Evolutionary conservation across 345 rosid species (phyloP), one percentile per base, ranked within the genome.

Genomic region (Turritis glabra): DNA sequence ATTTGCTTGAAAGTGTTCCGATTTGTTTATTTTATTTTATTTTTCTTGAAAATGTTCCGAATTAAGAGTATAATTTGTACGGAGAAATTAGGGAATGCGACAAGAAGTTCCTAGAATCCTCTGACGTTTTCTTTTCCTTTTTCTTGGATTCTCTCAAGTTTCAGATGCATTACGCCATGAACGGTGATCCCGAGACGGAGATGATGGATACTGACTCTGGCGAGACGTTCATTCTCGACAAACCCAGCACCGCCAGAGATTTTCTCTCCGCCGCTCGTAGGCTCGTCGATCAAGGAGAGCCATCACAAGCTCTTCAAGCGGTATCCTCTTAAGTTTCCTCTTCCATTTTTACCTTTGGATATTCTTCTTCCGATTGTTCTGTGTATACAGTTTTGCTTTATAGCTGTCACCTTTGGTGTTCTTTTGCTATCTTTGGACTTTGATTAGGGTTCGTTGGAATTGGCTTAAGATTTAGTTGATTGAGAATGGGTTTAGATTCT

Each of bases 221-320:
- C 2, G 61, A 79, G 4, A 29, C 72, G 21, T 10, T 51, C 27
- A 71, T 38, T 23, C 77, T 52, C 43, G 69, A 51, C 46, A 77
- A 80, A 5, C 65, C 66, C 37, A 74, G 48, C 51, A 66, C 41
- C 73, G 82, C 69, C 0, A 79, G 70, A 67, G 89, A 86, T 75
- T 71, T 90, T 18, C 87, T 92, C 69, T 19, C 87, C 40, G 75
- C 80, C 66, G 98, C 98, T 65, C 92, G 91, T 67, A 85, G 77
- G 48, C 90, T 89, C 75, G 79, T 89, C 80, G 75, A 82, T 76
- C 85, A 89, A 80, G 97, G 98, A 58, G 80, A 89, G 44, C 97
- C 96, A 41, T 80, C 97, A 17, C 85, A 90, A 83, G 97, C 97
- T 73, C 97, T 95, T 43, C 96, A 88, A 80, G 87, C 90, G 88